Evolutionary conservation across 2,329 filamentous ascomycete genomes (phyloP).

Genomic region (Paecilomyces sp.): DNA sequence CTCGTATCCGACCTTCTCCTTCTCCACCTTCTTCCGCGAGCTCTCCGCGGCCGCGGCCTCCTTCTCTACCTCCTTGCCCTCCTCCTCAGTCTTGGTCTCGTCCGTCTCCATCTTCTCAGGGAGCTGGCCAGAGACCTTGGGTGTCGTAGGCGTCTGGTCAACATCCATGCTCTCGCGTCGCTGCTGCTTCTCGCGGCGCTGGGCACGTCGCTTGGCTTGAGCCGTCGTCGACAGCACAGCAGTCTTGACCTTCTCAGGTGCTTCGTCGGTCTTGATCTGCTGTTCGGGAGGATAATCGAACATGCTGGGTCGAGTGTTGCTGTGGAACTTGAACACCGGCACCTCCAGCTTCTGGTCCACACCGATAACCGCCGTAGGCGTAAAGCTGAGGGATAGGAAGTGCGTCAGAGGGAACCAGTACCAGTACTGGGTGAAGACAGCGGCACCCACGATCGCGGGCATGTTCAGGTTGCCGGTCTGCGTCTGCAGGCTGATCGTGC

Average conservation of each 20-base stretch:
- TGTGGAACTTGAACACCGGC: conserved; percentile 91
- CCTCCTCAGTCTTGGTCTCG: conserved; percentile 59
- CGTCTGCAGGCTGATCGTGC: conserved; percentile 94
- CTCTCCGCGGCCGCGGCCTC: conserved; percentile 49
- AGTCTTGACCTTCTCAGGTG: conserved; percentile 87
- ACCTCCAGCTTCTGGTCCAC: conserved; percentile 91
- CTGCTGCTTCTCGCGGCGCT: conserved; percentile 87
- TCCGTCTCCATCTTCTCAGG: conserved; percentile 80
- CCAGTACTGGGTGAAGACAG: conserved; percentile 98
- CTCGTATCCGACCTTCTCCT: conserved; percentile 95
- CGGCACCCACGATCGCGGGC: conserved; percentile 95
- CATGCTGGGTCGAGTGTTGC: conserved; percentile 85
- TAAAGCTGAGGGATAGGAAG: conserved; percentile 92
- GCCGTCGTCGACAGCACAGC: conserved; percentile 94
- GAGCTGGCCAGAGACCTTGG: conserved; percentile 54
- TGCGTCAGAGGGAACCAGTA: conserved; percentile 99
- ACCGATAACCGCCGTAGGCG: conserved; percentile 92
- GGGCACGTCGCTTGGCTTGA: conserved; percentile 88
- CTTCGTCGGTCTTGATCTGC: conserved; percentile 89
- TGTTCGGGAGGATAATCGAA: conserved; percentile 98
- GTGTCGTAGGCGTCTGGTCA: conserved; percentile 69
- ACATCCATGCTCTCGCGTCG: conserved; percentile 93
- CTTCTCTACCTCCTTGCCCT: conserved; percentile 53
- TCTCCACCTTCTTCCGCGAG: conserved; percentile 82
- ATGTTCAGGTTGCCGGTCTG: conserved; percentile 98